phyloP scores from a whole-genome alignment of 768 basidiomycete genomes.

The Mrakia gelida region DNA sequence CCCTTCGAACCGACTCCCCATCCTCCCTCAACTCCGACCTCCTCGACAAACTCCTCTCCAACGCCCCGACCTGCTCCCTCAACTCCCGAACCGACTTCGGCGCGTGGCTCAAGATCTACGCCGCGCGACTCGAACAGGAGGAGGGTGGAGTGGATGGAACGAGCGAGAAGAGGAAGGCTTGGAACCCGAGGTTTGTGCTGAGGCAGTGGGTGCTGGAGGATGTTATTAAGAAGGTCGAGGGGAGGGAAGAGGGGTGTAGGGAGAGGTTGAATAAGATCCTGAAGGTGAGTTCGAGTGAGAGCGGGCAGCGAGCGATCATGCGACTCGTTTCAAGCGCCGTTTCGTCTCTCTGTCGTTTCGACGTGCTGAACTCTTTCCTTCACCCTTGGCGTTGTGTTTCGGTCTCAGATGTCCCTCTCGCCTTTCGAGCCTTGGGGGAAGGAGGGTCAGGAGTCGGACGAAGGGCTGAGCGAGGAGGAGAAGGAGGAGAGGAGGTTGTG shows the following conservation, averaged over 20 bases:
- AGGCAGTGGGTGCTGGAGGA: conserved; percentile 96
- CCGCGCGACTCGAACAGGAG: conserved; percentile 56
- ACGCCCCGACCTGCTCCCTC: conserved; percentile 38
- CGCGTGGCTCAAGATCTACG: conserved; percentile 53
- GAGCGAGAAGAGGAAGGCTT: conserved; percentile 39
- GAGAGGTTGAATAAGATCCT: conserved; percentile 72
- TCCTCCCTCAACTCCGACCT: conserved; percentile 34
- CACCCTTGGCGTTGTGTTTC: not conserved
- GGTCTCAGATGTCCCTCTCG: conserved; percentile 69
- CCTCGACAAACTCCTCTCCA: conserved; percentile 43
- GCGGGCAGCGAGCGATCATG: too few species aligned
- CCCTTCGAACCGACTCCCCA: conserved; percentile 34
- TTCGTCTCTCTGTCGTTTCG: not conserved
- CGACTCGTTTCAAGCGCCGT: too few species aligned
- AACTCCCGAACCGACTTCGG: conserved; percentile 8
- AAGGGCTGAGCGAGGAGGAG: conserved; percentile 18
- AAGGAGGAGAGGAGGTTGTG: conserved; percentile 28
- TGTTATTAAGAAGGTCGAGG: conserved; percentile 69
- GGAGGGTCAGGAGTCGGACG: conserved; percentile 19
- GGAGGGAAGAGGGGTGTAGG: conserved; percentile 51
- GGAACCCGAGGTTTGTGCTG: conserved; percentile 85
- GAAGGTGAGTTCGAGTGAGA: conserved; percentile 53
- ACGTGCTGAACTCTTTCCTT: conserved; percentile 9
- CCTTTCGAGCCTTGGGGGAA: conserved; percentile 85
- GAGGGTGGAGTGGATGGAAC: conserved; percentile 48